Evolutionary conservation across 805 yeast species (phyloP), one percentile per base, ranked within the genome.

Genomic region (Ogataea zsoltii): DNA sequence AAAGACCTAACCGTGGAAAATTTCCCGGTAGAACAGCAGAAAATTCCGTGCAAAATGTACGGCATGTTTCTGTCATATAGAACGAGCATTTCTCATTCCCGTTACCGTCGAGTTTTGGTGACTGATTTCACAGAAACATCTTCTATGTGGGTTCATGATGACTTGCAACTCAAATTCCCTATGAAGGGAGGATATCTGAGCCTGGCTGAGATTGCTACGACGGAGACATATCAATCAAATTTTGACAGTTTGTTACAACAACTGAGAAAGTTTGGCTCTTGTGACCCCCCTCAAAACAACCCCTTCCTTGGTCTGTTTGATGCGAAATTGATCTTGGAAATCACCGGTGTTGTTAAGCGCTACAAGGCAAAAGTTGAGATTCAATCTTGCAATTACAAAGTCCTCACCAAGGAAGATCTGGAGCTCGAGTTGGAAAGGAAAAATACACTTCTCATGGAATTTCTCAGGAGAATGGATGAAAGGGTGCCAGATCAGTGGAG

Each of bases 101-200:
- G n/a, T n/a, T n/a, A n/a, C 16, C 7, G 25, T 32, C n/a, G 21
- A 18, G 6, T 51, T 7, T 41, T 41, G 17, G 52, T 53, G 7
- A 58, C 63, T 1, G 67, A 62, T 39, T 54, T 61, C 41, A 60
- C 63, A 4, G 23, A 30, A 3, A 42, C 57, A 5, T 14, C 23
- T 3, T 37, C 42, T 21, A 30, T 53, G 4, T 32, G 28, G 13
- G 12, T 15, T 2, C 37, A 39, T 14, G 36, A 30, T 3, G 15
- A 25, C 2, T 38, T 42, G 26, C 30, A 26, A 4, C 44, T 28
- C 4, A 40, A 50, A 28, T 57, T 53, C 33, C 19, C n/a, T 11
- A 18, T 54, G 13, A 38, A 33, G 3, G 17, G 40, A 9, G 49
- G 25, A 7, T 21, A 17, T 12, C 12, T 57, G 4, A 40, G 31